Evolutionary conservation across 306 rosid species (phyloP).

Genomic region (Prinsepia uniflora): DNA sequence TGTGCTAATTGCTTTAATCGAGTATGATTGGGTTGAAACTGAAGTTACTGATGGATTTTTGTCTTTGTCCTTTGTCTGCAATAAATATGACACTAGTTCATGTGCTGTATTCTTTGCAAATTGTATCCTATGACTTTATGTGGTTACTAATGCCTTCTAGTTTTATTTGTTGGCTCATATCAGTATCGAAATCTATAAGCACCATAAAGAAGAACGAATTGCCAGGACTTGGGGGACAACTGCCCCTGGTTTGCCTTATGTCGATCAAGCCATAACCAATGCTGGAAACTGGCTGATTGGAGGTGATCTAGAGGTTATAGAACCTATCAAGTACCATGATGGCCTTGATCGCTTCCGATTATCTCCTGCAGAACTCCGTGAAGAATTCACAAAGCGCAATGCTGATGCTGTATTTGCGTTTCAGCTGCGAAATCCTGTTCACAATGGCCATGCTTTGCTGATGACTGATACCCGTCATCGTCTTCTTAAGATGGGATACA

Average conservation of each 20-base stretch:
- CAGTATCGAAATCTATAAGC: slow-evolving; percentile 96
- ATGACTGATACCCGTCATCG: slow-evolving; percentile 95
- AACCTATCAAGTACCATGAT: slow-evolving; percentile 74
- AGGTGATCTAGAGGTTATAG: slow-evolving; percentile 93
- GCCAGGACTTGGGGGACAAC: slow-evolving; percentile 97
- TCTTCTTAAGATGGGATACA: slow-evolving; percentile 94
- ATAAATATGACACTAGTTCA: not conserved
- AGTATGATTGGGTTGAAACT: not conserved
- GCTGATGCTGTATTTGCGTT: slow-evolving; percentile 98
- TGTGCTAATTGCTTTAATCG: too few relatives aligned
- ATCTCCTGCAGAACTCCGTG: slow-evolving; percentile 83
- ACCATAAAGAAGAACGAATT: slow-evolving; percentile 89
- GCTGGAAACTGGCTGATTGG: slow-evolving; percentile 97
- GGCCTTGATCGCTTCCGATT: slow-evolving; percentile 91
- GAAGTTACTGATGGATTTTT: not conserved
- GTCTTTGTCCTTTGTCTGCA: not conserved
- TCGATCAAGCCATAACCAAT: slow-evolving; percentile 69
- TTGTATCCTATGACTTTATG: not conserved
- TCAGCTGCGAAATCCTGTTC: slow-evolving; percentile 95
- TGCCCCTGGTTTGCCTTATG: slow-evolving; percentile 87
- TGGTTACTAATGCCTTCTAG: slow-evolving; percentile 18
- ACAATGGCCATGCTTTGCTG: slow-evolving; percentile 94
- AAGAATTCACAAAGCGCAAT: slow-evolving; percentile 73
- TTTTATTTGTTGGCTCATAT: slow-evolving; percentile 23
- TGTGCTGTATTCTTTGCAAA: not conserved